Percentiles rank a stretch among this genome's conserved stretches.
phyloP scores from a whole-genome alignment of 345 rosid species.

The Eucalyptus pauciflora region DNA sequence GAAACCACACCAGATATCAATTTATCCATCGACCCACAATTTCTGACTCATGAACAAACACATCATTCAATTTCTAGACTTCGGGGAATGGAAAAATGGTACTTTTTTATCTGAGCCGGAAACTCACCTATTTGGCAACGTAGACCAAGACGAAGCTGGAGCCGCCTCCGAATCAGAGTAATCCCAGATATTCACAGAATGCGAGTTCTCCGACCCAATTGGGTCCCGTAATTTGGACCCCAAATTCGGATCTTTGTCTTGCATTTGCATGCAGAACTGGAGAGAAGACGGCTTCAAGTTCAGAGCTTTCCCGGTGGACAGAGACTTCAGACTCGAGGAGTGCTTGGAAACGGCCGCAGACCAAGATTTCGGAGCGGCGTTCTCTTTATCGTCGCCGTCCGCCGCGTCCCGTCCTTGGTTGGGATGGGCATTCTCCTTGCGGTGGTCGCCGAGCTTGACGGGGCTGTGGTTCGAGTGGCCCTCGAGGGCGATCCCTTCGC shows the following conservation, averaged over 20 bases:
- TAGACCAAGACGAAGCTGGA: conserved; percentile 94
- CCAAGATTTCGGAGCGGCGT: conserved; percentile 21
- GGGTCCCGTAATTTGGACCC: conserved; percentile 49
- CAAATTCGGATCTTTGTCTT: conserved; percentile 43
- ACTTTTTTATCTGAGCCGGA: neutral
- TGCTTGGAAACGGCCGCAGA: conserved; percentile 9
- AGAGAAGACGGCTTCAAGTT: conserved; percentile 72
- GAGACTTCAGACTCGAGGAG: conserved; percentile 15
- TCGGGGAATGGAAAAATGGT: neutral
- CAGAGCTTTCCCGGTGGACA: conserved; percentile 42
- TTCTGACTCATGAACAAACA: neutral
- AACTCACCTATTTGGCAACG: conserved; percentile 67
- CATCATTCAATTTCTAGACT: neutral
- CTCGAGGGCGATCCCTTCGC: conserved; percentile 7
- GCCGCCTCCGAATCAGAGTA: conserved; percentile 91
- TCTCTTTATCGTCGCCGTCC: conserved; percentile 22
- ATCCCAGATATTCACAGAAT: conserved; percentile 77
- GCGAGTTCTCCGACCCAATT: conserved; percentile 54
- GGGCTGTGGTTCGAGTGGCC: neutral
- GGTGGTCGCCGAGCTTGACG: neutral
- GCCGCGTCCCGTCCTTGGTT: neutral
- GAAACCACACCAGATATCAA: conserved; percentile 1
- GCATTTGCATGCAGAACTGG: conserved; percentile 74
- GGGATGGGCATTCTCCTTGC: conserved; percentile 34
- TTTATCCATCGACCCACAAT: neutral